Conservation (phyloP, 2,329 filamentous ascomycete species). For the Aureobasidium sp. region DNA sequence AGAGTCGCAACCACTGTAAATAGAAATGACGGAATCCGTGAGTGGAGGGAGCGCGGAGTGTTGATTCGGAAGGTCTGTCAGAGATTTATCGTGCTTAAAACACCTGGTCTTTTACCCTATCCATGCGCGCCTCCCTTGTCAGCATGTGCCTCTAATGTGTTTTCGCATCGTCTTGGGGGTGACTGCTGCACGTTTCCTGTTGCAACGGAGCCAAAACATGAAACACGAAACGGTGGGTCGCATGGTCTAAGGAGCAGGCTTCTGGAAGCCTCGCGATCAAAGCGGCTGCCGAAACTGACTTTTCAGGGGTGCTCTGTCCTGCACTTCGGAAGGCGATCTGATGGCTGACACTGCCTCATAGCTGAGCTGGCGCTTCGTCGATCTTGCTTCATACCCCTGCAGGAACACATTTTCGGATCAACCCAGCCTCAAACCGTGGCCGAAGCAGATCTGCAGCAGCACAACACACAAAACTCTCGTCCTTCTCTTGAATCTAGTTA, state of each 20-base stretch:
- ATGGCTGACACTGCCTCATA: background rate
- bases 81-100: slow-evolving; percentile 12
- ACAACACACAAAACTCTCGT: background rate
- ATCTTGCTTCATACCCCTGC: slow-evolving; percentile 12
- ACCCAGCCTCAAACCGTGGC: background rate
- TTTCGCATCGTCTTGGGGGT: background rate
- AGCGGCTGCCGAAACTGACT: background rate
- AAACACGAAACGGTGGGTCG: background rate
- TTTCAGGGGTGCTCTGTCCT: background rate
- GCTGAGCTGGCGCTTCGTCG: background rate
- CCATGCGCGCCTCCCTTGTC: slow-evolving; percentile 9
- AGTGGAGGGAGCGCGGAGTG: background rate
- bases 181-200: slow-evolving; percentile 6
- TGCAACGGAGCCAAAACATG: background rate
- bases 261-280: background rate
- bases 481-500: background rate
- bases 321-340: background rate
- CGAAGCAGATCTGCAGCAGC: background rate
- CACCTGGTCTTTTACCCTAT: background rate
- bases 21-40: background rate
- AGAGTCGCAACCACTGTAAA: slow-evolving; percentile 4
- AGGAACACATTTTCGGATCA: background rate
- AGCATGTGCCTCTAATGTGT: slow-evolving; percentile 8
- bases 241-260: background rate
- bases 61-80: background rate